Evolutionary conservation across 306 rosid genomes (phyloP), one percentile per base, ranked within the genome.

Genomic region (Sesbania bispinosa): DNA sequence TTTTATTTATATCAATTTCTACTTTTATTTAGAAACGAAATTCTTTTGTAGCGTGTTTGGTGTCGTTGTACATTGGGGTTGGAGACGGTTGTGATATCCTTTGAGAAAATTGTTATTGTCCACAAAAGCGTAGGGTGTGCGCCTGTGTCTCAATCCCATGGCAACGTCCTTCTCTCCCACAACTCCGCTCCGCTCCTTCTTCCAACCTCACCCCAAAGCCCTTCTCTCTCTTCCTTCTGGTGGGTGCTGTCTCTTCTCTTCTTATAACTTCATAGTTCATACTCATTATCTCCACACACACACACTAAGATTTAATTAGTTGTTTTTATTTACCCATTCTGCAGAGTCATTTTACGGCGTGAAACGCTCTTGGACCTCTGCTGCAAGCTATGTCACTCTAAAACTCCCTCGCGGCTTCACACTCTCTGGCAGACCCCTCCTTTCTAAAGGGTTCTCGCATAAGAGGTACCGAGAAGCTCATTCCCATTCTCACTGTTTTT

Each of bases 81-180:
- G 29, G 4, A 4, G 4, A 4, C 29, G 29, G 29, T 26, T 26
- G 29, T 26, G 29, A 4, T 26, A 26, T 26, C n/a, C n/a, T n/a
- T 2, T 7, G 45, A 50, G 54, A 70, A 60, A 19, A 6, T 64
- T 63, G 83, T 87, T 88, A 83, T n/a, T n/a, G n/a, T 88, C 93
- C 88, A 74, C 64, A 66, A n/a, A 10, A 1, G 11, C 39, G 8
- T 20, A 16, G 53, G 50, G 27, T 39, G 39, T 10, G 16, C 14
- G 27, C 10, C 50, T 38, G 36, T 52, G 71, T 32, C 8, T 32
- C 39, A 1, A 35, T 35, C 39, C 2, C 80, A 91, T 94, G 97
- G 96, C 96, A 70, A 68, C 93, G 32, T 61, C 86, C 14, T 81
- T 84, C 85, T 84, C 89, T 71, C 77, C 85, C 7, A 73, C 90